A percentile compares a stretch with the other conserved stretches of the same genome.
phyloP scores from a whole-genome alignment of 768 basidiomycete species.

The Tricholoma sp. region DNA sequence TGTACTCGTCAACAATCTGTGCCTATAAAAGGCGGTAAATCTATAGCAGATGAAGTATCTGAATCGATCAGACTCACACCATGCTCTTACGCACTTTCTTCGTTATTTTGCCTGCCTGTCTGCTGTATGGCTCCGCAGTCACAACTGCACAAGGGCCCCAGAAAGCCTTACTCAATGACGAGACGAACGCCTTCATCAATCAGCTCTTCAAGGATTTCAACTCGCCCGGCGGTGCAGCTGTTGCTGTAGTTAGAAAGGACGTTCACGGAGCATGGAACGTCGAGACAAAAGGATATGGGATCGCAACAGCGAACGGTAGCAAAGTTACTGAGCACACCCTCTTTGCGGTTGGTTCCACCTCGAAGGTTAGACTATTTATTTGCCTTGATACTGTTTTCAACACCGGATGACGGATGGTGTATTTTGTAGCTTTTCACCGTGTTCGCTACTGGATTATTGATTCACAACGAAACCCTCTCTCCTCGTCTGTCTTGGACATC shows the following conservation, averaged over 20 bases:
- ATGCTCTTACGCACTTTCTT: not conserved
- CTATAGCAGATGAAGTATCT: no score
- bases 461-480: slow-evolving; percentile 21
- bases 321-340: slow-evolving; percentile 22
- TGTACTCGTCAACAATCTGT: not conserved
- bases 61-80: not conserved
- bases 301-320: slow-evolving; percentile 18
- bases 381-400: not conserved
- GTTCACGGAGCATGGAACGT: slow-evolving; percentile 21
- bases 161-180: slow-evolving; percentile 12
- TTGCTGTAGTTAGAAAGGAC: slow-evolving; percentile 23
- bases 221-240: slow-evolving; percentile 21
- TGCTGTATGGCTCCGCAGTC: not conserved
- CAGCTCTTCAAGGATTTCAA: slow-evolving; percentile 20
- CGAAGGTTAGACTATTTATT: slow-evolving; percentile 22
- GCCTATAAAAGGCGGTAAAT: not conserved
- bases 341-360: slow-evolving; percentile 26
- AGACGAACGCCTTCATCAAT: slow-evolving; percentile 19
- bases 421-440: slow-evolving; percentile 20
- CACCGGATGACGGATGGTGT: not conserved
- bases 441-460: slow-evolving; percentile 21
- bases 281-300: slow-evolving; percentile 27
- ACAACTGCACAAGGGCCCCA: not conserved
- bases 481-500: slow-evolving; percentile 23
- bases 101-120: not conserved